phyloP scores from a whole-genome alignment of 2,329 filamentous ascomycete genomes.

The Monilinia vaccinii-corymbosi region DNA sequence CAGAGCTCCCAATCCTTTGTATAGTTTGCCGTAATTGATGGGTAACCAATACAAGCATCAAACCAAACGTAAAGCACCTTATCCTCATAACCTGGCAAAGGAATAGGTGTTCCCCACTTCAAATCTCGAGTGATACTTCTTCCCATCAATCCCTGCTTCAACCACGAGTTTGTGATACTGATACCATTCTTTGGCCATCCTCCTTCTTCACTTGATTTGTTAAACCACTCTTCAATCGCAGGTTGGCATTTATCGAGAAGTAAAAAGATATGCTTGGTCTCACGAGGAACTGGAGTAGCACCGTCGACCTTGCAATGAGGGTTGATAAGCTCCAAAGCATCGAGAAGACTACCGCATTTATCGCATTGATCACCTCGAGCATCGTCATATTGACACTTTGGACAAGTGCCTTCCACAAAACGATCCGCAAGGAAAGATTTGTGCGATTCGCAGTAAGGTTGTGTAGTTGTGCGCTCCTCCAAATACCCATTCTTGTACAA shows the following conservation, averaged over 20 bases:
- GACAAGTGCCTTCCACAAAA: constrained; percentile 73
- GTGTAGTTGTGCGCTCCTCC: constrained; percentile 76
- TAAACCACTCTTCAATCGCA: constrained; percentile 68
- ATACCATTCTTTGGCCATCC: constrained; percentile 68
- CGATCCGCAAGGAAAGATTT: constrained; percentile 74
- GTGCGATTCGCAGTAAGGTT: constrained; percentile 82
- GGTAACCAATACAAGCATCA: constrained; percentile 86
- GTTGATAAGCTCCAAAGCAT: constrained; percentile 60
- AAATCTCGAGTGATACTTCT: constrained; percentile 88
- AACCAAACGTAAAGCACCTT: constrained; percentile 85
- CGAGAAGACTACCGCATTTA: constrained; percentile 55
- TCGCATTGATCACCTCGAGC: constrained; percentile 69
- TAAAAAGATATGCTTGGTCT: constrained; percentile 90
- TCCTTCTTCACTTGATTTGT: constrained; percentile 63
- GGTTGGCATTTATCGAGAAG: constrained; percentile 74
- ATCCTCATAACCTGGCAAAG: constrained; percentile 52
- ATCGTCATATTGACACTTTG: constrained; percentile 62
- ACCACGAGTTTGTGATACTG: constrained; percentile 71
- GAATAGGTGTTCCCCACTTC: constrained; percentile 65
- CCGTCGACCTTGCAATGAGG: constrained; percentile 88
- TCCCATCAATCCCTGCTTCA: constrained; percentile 74
- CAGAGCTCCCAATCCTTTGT: constrained; percentile 85
- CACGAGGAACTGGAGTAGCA: constrained; percentile 65
- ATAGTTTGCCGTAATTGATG: constrained; percentile 89
- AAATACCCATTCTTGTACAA: constrained; percentile 85